phyloP scores from a whole-genome alignment of 371 early-diverging fungal species.

The Saksenaea vasiformis region DNA sequence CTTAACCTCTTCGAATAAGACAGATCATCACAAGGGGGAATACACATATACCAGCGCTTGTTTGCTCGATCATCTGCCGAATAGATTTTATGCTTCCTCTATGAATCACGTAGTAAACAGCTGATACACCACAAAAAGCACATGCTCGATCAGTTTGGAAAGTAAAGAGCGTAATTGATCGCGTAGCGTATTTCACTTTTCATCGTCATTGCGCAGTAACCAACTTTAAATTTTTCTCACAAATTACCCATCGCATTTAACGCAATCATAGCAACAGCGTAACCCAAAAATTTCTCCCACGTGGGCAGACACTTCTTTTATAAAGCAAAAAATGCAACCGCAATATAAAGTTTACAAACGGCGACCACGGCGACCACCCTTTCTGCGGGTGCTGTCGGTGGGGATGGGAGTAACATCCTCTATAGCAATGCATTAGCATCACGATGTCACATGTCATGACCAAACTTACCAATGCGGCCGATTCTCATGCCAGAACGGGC shows the following conservation, averaged over 20 bases:
- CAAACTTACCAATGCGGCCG: conserved; percentile 86
- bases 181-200: too few relatives aligned
- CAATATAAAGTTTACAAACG: conserved; percentile 81
- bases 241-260: too few relatives aligned
- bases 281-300: background rate
- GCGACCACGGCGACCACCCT: conserved; percentile 99
- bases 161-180: too few relatives aligned
- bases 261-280: too few relatives aligned
- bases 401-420: conserved; percentile 99
- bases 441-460: background rate
- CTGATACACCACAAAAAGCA: too few relatives aligned
- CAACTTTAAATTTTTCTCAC: too few relatives aligned
- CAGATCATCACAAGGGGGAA: background rate
- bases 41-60: too few relatives aligned
- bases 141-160: too few relatives aligned
- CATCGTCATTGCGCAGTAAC: too few relatives aligned
- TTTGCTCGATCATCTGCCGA: too few relatives aligned
- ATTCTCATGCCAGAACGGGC: conserved; percentile 99
- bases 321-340: background rate
- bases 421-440: conserved; percentile 15
- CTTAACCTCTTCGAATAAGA: background rate
- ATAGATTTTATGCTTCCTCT: too few relatives aligned
- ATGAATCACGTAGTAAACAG: too few relatives aligned
- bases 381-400: conserved; percentile 98
- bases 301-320: background rate